Conservation (phyloP, 495 filamentous ascomycete genomes). For the Penicillium tannophilum region DNA sequence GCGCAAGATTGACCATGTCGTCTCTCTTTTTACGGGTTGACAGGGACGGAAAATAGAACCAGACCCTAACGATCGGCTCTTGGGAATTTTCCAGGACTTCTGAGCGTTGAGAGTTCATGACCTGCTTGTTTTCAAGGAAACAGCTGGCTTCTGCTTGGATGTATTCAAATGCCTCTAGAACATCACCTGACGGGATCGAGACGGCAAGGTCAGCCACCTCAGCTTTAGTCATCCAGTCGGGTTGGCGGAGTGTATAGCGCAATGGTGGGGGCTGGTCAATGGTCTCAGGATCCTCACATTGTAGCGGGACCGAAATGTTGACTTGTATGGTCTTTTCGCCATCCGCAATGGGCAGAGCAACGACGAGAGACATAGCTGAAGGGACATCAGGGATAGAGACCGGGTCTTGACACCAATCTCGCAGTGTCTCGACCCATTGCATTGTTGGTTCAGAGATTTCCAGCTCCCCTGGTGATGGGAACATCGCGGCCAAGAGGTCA, state of each 20-base stretch:
- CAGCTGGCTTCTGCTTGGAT: constrained; percentile 28
- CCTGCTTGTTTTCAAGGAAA: constrained; percentile 32
- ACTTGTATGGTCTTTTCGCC: constrained; percentile 35
- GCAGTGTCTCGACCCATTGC: constrained; percentile 36
- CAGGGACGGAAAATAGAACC: constrained; percentile 47
- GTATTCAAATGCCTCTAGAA: constrained; percentile 38
- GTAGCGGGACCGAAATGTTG: constrained; percentile 39
- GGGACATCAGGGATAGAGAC: constrained; percentile 22
- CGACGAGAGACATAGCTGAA: constrained; percentile 27
- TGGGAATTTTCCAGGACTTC: background rate
- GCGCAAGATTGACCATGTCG: constrained; percentile 42
- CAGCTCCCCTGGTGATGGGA: constrained; percentile 35
- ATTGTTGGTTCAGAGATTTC: constrained; percentile 37
- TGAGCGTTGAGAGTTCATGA: constrained; percentile 4
- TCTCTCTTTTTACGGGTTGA: constrained; percentile 41
- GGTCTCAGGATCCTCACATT: constrained; percentile 20
- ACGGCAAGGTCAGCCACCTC: constrained; percentile 32
- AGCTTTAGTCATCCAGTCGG: constrained; percentile 46
- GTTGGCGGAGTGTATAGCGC: constrained; percentile 40
- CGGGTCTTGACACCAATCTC: constrained; percentile 33
- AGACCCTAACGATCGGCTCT: constrained; percentile 35
- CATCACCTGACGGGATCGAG: constrained; percentile 34
- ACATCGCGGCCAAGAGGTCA: constrained; percentile 42
- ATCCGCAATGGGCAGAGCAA: constrained; percentile 31
- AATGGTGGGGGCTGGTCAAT: constrained; percentile 31